Percentiles rank a stretch among this genome's conserved stretches.
phyloP scores from a whole-genome alignment of 2,329 filamentous ascomycete species.

The Arthrobotrys musiformis region DNA sequence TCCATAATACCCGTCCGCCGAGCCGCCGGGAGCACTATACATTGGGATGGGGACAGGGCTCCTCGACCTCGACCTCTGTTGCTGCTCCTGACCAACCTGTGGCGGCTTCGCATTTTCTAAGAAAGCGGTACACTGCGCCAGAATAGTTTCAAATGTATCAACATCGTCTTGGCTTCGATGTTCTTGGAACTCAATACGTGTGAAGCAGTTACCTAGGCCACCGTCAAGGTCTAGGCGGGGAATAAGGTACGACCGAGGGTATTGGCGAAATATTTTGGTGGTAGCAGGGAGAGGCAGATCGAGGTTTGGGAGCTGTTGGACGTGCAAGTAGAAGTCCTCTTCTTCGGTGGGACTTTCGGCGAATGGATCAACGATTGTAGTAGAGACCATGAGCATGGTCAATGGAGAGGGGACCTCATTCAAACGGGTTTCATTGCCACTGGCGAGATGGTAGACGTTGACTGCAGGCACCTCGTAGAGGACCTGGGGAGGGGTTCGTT shows the following conservation, averaged over 20 bases:
- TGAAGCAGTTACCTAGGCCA: conserved; percentile 79
- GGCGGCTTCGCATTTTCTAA: conserved; percentile 81
- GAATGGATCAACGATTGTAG: conserved; percentile 72
- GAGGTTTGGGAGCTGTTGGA: conserved; percentile 92
- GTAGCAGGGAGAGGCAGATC: conserved; percentile 93
- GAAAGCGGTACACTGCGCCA: conserved; percentile 97
- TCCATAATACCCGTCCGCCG: conserved; percentile 28
- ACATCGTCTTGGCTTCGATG: conserved; percentile 86
- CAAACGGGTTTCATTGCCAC: conserved; percentile 84
- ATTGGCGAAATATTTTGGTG: conserved; percentile 96
- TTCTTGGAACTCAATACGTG: conserved; percentile 86
- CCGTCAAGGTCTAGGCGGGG: conserved; percentile 93
- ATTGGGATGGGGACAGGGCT: conserved; percentile 13
- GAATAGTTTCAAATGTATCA: conserved; percentile 95
- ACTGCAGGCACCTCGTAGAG: conserved; percentile 83
- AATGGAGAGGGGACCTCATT: conserved; percentile 86
- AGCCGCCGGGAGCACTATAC: conserved; percentile 32
- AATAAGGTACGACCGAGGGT: conserved; percentile 90
- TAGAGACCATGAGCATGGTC: conserved; percentile 94
- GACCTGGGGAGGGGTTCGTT: conserved; percentile 65
- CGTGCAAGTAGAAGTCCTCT: conserved; percentile 96
- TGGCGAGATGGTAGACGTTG: conserved; percentile 86
- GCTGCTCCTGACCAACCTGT: conserved; percentile 61
- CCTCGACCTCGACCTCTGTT: conserved; percentile 60
- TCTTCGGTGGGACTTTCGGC: conserved; percentile 68